Evolutionary conservation across 768 basidiomycete genomes (phyloP).

Genomic region (Vararia minispora): DNA sequence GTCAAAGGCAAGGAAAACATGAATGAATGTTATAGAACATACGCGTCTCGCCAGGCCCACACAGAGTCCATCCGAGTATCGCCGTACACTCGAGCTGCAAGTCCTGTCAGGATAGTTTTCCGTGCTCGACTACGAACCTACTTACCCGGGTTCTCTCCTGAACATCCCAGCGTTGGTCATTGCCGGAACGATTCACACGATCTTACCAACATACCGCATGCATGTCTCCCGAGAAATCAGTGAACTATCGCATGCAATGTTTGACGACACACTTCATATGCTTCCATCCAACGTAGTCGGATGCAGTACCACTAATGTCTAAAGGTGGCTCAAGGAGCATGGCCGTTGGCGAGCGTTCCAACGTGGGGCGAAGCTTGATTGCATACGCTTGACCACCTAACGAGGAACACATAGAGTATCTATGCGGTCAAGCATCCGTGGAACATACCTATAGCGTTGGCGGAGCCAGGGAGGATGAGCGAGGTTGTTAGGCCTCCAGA

Average conservation of each 20-base stretch:
- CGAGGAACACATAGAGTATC: constrained; percentile 3
- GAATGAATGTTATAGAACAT: too few relatives aligned
- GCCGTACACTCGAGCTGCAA: too few relatives aligned
- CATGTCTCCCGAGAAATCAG: constrained; percentile 20
- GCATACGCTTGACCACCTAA: constrained; percentile 65
- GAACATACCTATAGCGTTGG: constrained; percentile 42
- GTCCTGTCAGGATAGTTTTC: too few relatives aligned
- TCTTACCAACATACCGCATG: too few relatives aligned
- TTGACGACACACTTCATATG: constrained; percentile 55
- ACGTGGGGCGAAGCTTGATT: constrained; percentile 68
- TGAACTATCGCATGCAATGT: neutral
- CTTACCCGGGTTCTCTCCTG: constrained; percentile 26
- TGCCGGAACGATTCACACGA: too few relatives aligned
- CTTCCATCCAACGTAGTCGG: constrained; percentile 43
- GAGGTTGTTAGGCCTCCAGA: constrained; percentile 68
- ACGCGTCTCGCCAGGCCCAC: constrained; percentile 72
- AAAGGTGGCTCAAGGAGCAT: constrained; percentile 73
- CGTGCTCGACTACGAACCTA: too few relatives aligned
- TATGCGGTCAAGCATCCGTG: neutral
- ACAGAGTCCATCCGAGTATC: constrained; percentile 61
- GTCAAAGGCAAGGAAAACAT: too few relatives aligned
- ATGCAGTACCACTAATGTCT: constrained; percentile 39
- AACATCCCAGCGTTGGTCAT: too few relatives aligned
- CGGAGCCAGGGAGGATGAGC: constrained; percentile 64
- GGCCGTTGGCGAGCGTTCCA: constrained; percentile 57